These are phyloP conservation scores for Silybum marianum DNA, from an alignment of 129 eudicot genomes.

Conservation along the genomic window DNA sequence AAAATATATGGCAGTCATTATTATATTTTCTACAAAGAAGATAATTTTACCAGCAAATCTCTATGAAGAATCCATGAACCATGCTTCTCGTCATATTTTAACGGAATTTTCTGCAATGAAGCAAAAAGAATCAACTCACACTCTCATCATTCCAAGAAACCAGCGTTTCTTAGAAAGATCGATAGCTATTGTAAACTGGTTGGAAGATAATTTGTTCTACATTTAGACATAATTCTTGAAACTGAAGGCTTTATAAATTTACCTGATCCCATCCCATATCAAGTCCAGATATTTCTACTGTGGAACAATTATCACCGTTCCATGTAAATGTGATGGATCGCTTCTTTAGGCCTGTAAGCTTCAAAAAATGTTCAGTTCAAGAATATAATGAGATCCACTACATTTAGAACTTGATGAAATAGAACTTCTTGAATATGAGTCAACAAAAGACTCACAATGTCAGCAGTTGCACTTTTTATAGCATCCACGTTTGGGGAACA, in stretches of 20 bases:
- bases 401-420: background rate
- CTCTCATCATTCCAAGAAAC: conserved; percentile 5
- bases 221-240: background rate
- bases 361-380: conserved; percentile 24
- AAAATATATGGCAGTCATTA: conserved; percentile 1
- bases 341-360: conserved; percentile 89
- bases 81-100: conserved; percentile 56
- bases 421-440: background rate
- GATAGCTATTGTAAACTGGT: background rate
- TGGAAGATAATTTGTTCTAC: background rate
- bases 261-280: conserved; percentile 99
- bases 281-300: conserved; percentile 90
- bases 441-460: conserved; percentile 66
- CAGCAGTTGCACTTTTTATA: conserved; percentile 94
- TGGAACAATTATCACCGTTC: conserved; percentile 57
- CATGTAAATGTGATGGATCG: conserved; percentile 66
- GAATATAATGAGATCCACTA: background rate
- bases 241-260: conserved; percentile 23
- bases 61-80: conserved; percentile 75
- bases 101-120: conserved; percentile 65
- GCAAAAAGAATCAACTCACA: background rate
- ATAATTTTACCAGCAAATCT: conserved; percentile 74
- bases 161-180: background rate
- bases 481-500: conserved; percentile 92
- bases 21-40: background rate